Base-by-base conservation (phyloP, 2,329 filamentous ascomycete species). In the Verruconis gallopava region DNA sequence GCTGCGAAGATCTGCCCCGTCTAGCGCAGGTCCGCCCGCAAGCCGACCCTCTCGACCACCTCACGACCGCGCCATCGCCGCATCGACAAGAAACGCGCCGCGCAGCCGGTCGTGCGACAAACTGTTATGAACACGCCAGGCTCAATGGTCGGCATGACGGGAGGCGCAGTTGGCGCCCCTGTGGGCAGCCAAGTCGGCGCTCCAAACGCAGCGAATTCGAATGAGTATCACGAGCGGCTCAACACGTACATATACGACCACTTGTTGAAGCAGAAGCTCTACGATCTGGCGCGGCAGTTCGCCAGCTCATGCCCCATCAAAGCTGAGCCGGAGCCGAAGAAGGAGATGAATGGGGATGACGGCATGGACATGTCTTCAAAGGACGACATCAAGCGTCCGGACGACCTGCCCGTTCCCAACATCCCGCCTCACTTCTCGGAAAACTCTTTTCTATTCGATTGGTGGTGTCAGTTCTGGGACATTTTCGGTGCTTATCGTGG, bases 401-500 rank as follows among this genome's bases (percentile, higher is more conserved):
- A 79, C 44, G 86, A 93, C 55, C 71, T 96, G 30, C 89, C 89
- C 3, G 71, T 75, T 4, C 79, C 85, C 11, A 77, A 77, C 48
- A 67, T 85, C 4, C 77, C 79, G 11, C 72, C 69, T 56, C 72
- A 73, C 38, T 69, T 69, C 46, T 72, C 72, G 42, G 81, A 81
- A 53, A 82, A 75, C 47, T 85, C 84, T 19, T 96, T 98, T 55
- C 69, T 98, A n/a, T 81, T 85, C 51, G 91, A 96, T 55, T 98
- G 91, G 91, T 98, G 93, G 68, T 85, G 80, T 55, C 73, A 95
- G 40, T 98, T 98, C 61, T 96, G 86, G 86, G 91, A 98, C 55
- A 85, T 96, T 52, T 93, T 83, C 62, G 78, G 78, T 81, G 85
- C 55, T 75, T 72, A 53, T 79, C 77, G 43, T 46, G 51, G 21